Base-by-base conservation (phyloP, 2,329 filamentous ascomycete species). In the Ophiosphaerella korrae region DNA sequence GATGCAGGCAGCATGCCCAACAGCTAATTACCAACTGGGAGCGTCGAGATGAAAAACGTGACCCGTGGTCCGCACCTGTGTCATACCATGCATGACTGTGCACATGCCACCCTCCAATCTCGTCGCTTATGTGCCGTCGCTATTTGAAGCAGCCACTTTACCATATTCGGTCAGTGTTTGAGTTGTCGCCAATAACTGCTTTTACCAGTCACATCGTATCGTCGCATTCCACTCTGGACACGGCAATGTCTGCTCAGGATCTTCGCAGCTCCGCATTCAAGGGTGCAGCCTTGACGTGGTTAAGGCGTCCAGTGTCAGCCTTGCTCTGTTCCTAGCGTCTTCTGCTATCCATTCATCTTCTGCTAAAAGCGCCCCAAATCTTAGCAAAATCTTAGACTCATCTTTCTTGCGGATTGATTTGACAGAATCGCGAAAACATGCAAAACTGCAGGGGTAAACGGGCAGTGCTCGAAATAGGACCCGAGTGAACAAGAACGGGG, bases 381-480 rank as follows among this genome's bases (percentile, higher is more conserved):
- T 63, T 63, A 55, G 58, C 61, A 11, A 54, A 50, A 49, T 47
- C 53, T 58, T 55, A 46, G 49, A 46, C 48, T 31, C 35, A 21
- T 26, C 7, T 16, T 41, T 24, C 40, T 38, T 50, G n/a, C n/a
- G 8, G 18, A n/a, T 6, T 57, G 40, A 63, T 61, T 64, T 45
- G 62, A 43, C 43, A 36, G 21, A 37, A 35, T 45, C 48, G 21
- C 39, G 35, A 24, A 16, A 9, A 13, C 43, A 45, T 50, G 48
- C 49, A 45, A 21, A 26, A 23, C 24, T 41, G 33, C 39, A 45
- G 34, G 53, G 26, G 26, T 29, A 29, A 29, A 29, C 26, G 26
- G 26, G 39, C 48, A 18, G 35, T 33, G 55, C 43, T 35, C 47
- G 58, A 58, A 52, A 57, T 62, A 63, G 62, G 37, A 43, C 35